Evolutionary conservation across 768 basidiomycete species (phyloP), one percentile per base, ranked within the genome.

Genomic region (Pleurotus citrinopileatus): DNA sequence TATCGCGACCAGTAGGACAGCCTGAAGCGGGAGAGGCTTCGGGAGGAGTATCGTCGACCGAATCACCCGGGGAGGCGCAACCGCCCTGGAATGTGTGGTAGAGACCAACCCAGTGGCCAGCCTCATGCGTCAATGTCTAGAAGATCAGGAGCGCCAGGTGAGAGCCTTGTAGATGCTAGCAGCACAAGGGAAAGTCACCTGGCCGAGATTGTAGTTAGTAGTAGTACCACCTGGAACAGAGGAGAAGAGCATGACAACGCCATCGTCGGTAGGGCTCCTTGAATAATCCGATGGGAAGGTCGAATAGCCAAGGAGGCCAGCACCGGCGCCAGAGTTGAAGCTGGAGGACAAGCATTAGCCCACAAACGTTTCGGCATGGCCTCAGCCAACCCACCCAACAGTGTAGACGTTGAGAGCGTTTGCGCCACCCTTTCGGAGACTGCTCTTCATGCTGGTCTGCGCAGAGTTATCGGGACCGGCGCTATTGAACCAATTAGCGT

Each of bases 51-150:
- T 79, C 78, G 12, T 59, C 59, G 53, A 81, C 77, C 20, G 47
- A 56, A 60, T 81, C 79, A 23, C 77, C 79, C 27, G 68, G 42
- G 58, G 55, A 57, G 12, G 54, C 45, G 67, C 73, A 79, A 19
- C 77, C 76, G 37, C 78, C 77, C 61, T 83, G 76, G 76, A 81
- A 82, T 22, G 81, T 80, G 67, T 82, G 80, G 66, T 74, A 82
- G 22, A 82, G 71, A 23, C 82, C 81, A 55, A 80, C 67, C 81
- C 82, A 84, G 67, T 83, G 81, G n/a, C 81, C 80, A 44, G 73
- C 75, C 64, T 84, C 82, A 61, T 84, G 82, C 12, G 75, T 80
- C 55, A 78, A 59, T 40, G 78, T 83, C 64, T 76, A 57, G 2
- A 40, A 19, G 10, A 17, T 59, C 28, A 10, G 15, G 20, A 22